Conservation (phyloP, 75 land plant species). For the Azolla pinnata region DNA sequence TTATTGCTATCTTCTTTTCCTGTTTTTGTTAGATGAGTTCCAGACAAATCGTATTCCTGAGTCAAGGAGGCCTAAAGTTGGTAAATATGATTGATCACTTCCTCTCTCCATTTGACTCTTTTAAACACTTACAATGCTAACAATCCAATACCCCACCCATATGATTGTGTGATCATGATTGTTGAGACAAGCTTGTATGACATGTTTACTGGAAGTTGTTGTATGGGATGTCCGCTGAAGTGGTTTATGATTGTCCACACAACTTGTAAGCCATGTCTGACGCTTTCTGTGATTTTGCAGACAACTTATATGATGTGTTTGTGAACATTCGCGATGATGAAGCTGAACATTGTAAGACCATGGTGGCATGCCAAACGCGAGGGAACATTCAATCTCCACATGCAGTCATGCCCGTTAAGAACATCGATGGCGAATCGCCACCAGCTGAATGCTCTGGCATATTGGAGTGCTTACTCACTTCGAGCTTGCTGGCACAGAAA, state of each 20-base stretch:
- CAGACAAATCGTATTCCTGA: constrained; percentile 70
- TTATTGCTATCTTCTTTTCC: background rate
- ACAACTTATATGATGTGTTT: constrained; percentile 91
- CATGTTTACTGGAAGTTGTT: background rate
- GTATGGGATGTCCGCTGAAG: background rate
- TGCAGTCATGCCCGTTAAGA: constrained; percentile 12
- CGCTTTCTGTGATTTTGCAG: constrained; percentile 28
- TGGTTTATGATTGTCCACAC: background rate
- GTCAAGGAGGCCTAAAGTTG: constrained; percentile 81
- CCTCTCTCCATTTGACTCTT: too few species aligned
- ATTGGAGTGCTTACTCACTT: constrained; percentile 32
- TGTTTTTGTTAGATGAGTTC: constrained; percentile 65
- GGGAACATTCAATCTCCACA: constrained; percentile 84
- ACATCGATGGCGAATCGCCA: constrained; percentile 15
- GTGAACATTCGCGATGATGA: constrained; percentile 90
- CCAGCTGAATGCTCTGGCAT: constrained; percentile 51
- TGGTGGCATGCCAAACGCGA: constrained; percentile 85
- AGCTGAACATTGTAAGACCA: constrained; percentile 95
- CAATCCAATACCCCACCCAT: background rate
- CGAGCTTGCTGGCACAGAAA: constrained; percentile 18
- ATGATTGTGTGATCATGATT: background rate
- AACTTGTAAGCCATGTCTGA: background rate
- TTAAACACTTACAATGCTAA: background rate
- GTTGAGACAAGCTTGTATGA: background rate
- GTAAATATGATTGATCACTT: constrained; percentile 24